Evolutionary conservation across 768 basidiomycete species (phyloP).

Genomic region (Calocera cornea): DNA sequence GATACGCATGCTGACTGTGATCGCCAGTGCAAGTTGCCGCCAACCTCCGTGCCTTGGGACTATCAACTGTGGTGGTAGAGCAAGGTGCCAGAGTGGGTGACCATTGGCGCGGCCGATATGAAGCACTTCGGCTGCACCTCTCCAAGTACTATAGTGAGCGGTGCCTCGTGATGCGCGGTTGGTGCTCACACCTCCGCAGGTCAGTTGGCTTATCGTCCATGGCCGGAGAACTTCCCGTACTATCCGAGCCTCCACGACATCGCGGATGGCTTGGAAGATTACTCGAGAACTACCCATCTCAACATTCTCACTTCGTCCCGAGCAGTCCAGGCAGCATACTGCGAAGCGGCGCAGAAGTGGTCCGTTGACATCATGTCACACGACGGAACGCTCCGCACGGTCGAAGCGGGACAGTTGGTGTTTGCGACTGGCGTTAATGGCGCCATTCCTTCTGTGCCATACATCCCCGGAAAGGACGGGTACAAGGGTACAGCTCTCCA

Average conservation of each 20-base stretch:
- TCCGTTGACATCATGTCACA: not conserved
- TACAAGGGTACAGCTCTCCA: constrained; percentile 54
- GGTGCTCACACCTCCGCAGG: not conserved
- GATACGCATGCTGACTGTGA: not conserved
- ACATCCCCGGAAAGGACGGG: constrained; percentile 33
- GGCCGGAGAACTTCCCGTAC: not conserved
- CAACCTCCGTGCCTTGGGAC: constrained; percentile 42
- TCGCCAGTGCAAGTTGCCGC: constrained; percentile 38
- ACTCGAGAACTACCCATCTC: not conserved
- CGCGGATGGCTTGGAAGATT: not conserved
- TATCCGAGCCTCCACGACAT: not conserved
- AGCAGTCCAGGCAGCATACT: not conserved
- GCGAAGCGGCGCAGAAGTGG: not conserved
- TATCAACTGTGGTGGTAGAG: constrained; percentile 50
- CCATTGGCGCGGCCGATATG: constrained; percentile 54
- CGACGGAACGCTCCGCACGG: constrained; percentile 19
- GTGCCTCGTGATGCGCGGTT: not conserved
- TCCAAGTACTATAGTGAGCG: not conserved
- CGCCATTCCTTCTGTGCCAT: constrained; percentile 34
- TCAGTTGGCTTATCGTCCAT: not conserved
- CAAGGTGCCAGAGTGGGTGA: constrained; percentile 47
- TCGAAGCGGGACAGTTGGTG: constrained; percentile 34
- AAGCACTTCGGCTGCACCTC: constrained; percentile 45
- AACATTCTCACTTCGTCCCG: not conserved
- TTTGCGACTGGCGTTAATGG: constrained; percentile 45